Conservation (phyloP, 202 grass and related monocot genomes). For the Zoysia matrella region DNA sequence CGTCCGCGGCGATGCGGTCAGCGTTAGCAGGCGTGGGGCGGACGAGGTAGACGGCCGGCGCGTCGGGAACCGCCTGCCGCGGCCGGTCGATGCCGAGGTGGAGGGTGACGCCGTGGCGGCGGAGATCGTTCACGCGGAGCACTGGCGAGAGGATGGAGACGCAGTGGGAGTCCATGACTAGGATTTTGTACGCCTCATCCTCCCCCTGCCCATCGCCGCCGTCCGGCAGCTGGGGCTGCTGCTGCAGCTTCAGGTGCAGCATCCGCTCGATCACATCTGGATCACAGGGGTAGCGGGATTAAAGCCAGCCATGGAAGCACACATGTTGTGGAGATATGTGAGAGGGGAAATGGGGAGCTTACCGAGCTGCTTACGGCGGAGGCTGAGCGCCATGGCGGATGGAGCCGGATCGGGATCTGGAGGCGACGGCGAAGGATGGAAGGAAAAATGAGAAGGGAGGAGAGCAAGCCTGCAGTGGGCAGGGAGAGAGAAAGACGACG, state of each 20-base stretch:
- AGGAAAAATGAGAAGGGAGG: not conserved
- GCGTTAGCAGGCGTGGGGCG: slow-evolving; percentile 67
- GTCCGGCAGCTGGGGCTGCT: slow-evolving; percentile 43
- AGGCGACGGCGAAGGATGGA: not conserved
- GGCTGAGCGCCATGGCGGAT: slow-evolving; percentile 85
- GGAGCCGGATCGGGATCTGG: slow-evolving; percentile 38
- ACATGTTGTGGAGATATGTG: not conserved
- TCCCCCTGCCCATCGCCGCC: slow-evolving; percentile 36
- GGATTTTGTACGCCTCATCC: slow-evolving; percentile 88
- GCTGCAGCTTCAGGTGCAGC: slow-evolving; percentile 74
- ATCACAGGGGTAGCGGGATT: slow-evolving; percentile 24
- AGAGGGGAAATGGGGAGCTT: slow-evolving; percentile 29
- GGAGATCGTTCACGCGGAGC: slow-evolving; percentile 68
- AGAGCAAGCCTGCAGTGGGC: not conserved
- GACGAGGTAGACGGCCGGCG: slow-evolving; percentile 80
- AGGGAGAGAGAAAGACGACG: not conserved
- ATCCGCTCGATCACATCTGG: slow-evolving; percentile 80
- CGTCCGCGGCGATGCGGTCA: slow-evolving; percentile 77
- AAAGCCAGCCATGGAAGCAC: not conserved
- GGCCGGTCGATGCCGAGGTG: slow-evolving; percentile 67
- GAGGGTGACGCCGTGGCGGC: slow-evolving; percentile 79
- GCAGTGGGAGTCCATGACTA: slow-evolving; percentile 83
- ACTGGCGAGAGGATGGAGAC: slow-evolving; percentile 69
- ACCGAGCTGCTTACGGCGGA: slow-evolving; percentile 89
- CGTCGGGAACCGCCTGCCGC: slow-evolving; percentile 69